Conservation (phyloP, 345 rosid species). For the Salix brachista region DNA sequence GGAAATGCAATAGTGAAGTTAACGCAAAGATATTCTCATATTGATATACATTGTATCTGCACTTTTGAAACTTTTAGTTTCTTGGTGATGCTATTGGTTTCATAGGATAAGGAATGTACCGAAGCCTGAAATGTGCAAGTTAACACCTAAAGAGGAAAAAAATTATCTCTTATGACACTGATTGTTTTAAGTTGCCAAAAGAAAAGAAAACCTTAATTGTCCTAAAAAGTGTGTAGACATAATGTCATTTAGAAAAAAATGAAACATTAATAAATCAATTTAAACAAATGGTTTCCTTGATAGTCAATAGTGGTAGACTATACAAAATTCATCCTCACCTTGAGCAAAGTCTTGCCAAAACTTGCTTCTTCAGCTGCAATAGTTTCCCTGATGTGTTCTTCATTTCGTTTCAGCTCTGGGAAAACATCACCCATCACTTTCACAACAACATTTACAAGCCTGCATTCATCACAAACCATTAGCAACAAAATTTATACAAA, state of each 20-base stretch:
- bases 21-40: background rate
- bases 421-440: constrained; percentile 77
- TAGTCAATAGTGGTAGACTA: background rate
- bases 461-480: constrained; percentile 27
- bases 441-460: constrained; percentile 73
- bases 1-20: background rate
- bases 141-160: background rate
- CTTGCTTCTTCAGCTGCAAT: constrained; percentile 86
- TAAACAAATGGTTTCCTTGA: background rate
- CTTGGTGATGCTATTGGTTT: background rate
- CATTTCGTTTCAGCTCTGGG: constrained; percentile 80
- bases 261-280: background rate
- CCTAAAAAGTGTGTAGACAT: background rate
- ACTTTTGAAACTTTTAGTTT: background rate
- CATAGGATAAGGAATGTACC: no score
- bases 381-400: constrained; percentile 59
- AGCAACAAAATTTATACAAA: background rate
- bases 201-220: background rate
- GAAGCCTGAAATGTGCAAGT: background rate
- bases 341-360: constrained; percentile 84
- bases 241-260: no score
- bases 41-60: background rate
- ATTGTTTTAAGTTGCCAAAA: background rate
- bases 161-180: background rate
- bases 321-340: constrained; percentile 37